Base-by-base conservation (phyloP, 2,329 filamentous ascomycete species). In the Hymenotorrendiella dingleyae region DNA sequence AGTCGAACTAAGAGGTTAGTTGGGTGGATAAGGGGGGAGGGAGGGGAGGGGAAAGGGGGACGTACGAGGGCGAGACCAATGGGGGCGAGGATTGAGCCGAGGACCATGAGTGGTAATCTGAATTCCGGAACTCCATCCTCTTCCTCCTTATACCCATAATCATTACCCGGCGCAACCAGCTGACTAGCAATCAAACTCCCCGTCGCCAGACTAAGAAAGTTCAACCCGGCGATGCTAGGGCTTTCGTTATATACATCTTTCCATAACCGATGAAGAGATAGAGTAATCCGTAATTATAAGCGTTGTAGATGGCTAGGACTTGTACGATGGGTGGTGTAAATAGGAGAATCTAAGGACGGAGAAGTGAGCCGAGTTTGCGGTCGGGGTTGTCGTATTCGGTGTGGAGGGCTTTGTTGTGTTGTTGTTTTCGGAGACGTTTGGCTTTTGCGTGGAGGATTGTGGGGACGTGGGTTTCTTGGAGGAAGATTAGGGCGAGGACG, bases 121-220 rank as follows among this genome's bases (percentile, higher is more conserved):
- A 34, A 34, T 19, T 34, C 32, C 19, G 32, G 32, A 10, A 34
- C 17, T 4, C 32, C 32, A 7, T 34, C 16, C 6, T 34, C 32
- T 10, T 21, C 32, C 16, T 34, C 32, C 4, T 19, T 10, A 21
- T 34, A 34, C 11, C 32, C 32, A 21, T 34, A 34, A 34, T 34
- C 16, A 21, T 34, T 34, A 21, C 16, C 12, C 14, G 32, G 32
- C 19, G 32, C 32, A 11, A 19, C 19, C 17, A 7, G 5, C 19
- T 34, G 32, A 21, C 32, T 34, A n/a, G 32, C 32, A 34, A 34
- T 19, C 32, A 34, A 34, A 34, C 32, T 34, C 19, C 32, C 19
- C 9, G 21, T 34, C 16, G 32, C 32, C 7, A 34, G 11, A 2
- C 14, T 19, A 12, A 34, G n/a, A 19, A 34, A 21, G 11, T 34